Conservation (phyloP, 345 rosid species). For the Rhodomyrtus tomentosa region DNA sequence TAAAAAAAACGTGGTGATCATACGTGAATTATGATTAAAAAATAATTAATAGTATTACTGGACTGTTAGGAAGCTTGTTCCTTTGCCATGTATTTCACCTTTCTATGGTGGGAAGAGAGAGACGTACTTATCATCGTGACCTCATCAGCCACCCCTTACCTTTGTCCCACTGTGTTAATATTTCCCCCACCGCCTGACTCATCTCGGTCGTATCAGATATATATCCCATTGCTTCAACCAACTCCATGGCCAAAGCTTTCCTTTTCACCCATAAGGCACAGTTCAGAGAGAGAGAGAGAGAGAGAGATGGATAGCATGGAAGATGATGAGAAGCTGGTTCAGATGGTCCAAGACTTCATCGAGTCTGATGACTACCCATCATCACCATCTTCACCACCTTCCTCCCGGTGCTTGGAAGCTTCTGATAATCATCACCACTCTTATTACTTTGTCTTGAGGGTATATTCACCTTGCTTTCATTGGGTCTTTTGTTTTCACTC, state of each 20-base stretch:
- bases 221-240: background rate
- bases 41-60: too few species aligned
- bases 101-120: background rate
- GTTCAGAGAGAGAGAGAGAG: background rate
- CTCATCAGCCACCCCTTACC: background rate
- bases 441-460: slow-evolving; percentile 20
- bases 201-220: background rate
- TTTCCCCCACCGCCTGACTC: background rate
- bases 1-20: too few species aligned
- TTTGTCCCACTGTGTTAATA: background rate
- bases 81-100: background rate
- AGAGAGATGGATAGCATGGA: slow-evolving; percentile 14
- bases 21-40: too few species aligned
- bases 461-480: background rate
- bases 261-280: background rate
- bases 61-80: too few species aligned
- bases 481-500: background rate
- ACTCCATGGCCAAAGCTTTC: background rate
- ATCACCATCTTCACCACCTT: background rate
- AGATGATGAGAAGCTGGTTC: slow-evolving; percentile 36
- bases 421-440: background rate
- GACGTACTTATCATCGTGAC: background rate
- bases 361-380: slow-evolving; percentile 28
- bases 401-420: slow-evolving; percentile 4
- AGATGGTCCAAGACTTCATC: slow-evolving; percentile 50